phyloP scores from a whole-genome alignment of 2,329 filamentous ascomycete species.

The Claviceps lovelessii region DNA sequence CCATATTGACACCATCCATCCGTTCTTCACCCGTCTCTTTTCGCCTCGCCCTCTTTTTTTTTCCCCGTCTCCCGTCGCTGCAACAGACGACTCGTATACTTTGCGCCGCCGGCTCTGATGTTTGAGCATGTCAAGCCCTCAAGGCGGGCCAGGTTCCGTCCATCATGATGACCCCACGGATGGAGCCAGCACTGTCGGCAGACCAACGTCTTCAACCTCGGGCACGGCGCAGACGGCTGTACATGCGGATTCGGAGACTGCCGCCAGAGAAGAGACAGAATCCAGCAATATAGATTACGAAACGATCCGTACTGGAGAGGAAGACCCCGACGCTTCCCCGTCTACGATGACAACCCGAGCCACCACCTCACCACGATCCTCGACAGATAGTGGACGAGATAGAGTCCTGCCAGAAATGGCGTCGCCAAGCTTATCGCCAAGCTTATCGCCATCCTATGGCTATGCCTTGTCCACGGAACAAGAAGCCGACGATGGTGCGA shows the following conservation, averaged over 20 bases:
- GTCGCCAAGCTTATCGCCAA: not conserved
- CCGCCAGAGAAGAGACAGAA: not conserved
- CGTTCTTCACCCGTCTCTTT: not conserved
- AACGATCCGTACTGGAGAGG: not conserved
- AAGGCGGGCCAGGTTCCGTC: slow-evolving; percentile 12
- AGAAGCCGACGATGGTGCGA: not conserved
- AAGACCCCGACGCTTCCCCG: not conserved
- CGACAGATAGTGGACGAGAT: not conserved
- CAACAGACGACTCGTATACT: not conserved
- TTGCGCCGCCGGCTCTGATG: slow-evolving; percentile 8
- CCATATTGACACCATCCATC: not conserved
- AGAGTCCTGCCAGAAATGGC: not conserved
- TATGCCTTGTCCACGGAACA: not conserved
- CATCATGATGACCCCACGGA: slow-evolving; percentile 4
- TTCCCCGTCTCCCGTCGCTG: not conserved
- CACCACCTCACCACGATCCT: not conserved
- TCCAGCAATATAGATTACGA: not conserved
- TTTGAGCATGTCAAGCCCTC: slow-evolving; percentile 20
- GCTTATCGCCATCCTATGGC: not conserved
- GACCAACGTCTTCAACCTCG: not conserved
- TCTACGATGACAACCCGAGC: not conserved
- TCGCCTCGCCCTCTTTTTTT: too few species aligned
- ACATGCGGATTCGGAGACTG: not conserved
- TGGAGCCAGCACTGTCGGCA: not conserved
- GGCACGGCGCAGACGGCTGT: not conserved